Evolutionary conservation across 2,329 filamentous ascomycete species (phyloP).

Genomic region (Colletotrichum cordylinicola): DNA sequence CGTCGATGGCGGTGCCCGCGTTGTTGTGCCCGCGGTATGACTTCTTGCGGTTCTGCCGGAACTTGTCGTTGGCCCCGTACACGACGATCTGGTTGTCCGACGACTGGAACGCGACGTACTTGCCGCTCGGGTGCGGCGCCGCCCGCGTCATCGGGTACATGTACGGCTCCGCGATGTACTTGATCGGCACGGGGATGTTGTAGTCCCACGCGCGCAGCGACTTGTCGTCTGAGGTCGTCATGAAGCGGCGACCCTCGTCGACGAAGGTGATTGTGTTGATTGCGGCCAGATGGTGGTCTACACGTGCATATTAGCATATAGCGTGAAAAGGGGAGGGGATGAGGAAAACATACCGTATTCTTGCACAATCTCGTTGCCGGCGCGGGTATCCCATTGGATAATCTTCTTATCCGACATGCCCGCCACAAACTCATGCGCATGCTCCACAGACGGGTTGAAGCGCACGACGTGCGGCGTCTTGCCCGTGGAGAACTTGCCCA

Average conservation of each 20-base stretch:
- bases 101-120: slow-evolving; percentile 89
- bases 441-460: slow-evolving; percentile 83
- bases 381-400: slow-evolving; percentile 90
- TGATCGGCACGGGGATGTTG: slow-evolving; percentile 97
- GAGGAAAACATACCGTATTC: slow-evolving; percentile 66
- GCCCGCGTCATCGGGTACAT: slow-evolving; percentile 96
- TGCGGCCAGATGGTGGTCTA: slow-evolving; percentile 92
- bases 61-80: slow-evolving; percentile 92
- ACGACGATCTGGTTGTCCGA: slow-evolving; percentile 97
- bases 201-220: slow-evolving; percentile 97
- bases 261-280: slow-evolving; percentile 98
- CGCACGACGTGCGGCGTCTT: slow-evolving; percentile 94
- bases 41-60: slow-evolving; percentile 97
- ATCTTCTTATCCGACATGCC: slow-evolving; percentile 99
- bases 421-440: slow-evolving; percentile 88
- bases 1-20: slow-evolving; percentile 89
- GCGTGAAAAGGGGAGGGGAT: no score
- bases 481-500: slow-evolving; percentile 88
- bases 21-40: slow-evolving; percentile 95
- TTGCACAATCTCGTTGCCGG: slow-evolving; percentile 80
- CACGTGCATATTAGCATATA: neutral
- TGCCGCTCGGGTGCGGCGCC: slow-evolving; percentile 83
- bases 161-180: slow-evolving; percentile 95
- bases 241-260: slow-evolving; percentile 92
- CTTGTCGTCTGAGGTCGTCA: slow-evolving; percentile 98